phyloP scores from a whole-genome alignment of 192 early-diverging fungal species.

The Backusella australiensis region DNA sequence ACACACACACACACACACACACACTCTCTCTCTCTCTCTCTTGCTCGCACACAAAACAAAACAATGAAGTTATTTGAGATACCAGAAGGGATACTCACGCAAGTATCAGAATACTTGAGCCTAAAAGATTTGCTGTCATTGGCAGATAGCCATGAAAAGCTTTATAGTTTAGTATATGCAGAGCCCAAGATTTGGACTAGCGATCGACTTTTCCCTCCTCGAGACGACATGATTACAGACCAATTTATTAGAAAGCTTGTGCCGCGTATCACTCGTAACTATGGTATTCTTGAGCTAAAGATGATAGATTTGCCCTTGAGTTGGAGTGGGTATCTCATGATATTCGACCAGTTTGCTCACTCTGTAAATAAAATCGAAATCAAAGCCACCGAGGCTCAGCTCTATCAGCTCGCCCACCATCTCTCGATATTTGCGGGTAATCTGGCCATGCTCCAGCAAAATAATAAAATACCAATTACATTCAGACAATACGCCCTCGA shows the following conservation, averaged over 20 bases:
- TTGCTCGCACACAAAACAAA: not conserved
- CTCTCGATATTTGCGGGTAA: constrained; percentile 29
- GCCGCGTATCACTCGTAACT: constrained; percentile 26
- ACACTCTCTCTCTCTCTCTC: not conserved
- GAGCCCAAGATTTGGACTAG: constrained; percentile 18
- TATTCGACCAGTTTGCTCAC: constrained; percentile 35
- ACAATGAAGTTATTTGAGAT: constrained; percentile 7
- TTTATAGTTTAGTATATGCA: constrained; percentile 7
- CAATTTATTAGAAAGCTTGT: constrained; percentile 20
- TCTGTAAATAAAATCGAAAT: constrained; percentile 25
- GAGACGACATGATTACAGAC: constrained; percentile 22
- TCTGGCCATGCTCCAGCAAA: constrained; percentile 22
- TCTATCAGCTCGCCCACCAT: constrained; percentile 17
- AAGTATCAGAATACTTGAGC: not conserved
- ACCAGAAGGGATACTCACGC: constrained; percentile 9
- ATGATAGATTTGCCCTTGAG: constrained; percentile 21
- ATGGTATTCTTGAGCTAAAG: constrained; percentile 19
- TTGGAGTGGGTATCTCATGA: constrained; percentile 24
- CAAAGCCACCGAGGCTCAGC: not conserved
- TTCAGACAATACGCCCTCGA: constrained; percentile 25
- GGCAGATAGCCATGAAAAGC: not conserved
- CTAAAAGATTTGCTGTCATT: constrained; percentile 12
- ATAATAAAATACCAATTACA: constrained; percentile 27
- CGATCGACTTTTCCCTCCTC: constrained; percentile 15
- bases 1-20: too few species aligned